phyloP scores from a whole-genome alignment of 352 stramenopile species.

The Pelagophyceae sp. region DNA sequence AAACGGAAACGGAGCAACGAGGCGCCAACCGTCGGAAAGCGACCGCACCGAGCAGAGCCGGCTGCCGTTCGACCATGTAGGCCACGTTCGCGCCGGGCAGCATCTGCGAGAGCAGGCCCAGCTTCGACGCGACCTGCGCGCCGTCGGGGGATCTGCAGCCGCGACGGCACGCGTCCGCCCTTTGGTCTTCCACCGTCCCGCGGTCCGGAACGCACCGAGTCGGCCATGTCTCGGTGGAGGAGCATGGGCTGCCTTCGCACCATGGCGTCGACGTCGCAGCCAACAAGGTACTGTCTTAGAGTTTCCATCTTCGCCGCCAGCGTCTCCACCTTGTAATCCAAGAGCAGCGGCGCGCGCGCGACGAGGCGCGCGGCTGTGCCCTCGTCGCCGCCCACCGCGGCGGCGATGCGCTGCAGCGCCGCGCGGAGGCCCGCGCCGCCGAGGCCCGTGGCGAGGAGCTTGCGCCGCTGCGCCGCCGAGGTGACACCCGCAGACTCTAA shows the following conservation, averaged over 20 bases:
- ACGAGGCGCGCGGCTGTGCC: not conserved
- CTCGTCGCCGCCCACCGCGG: no score
- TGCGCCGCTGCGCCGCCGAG: not conserved
- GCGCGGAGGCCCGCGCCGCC: not conserved
- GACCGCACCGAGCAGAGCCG: not conserved
- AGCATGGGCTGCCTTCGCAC: not conserved
- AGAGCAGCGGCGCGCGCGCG: not conserved
- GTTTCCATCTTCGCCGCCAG: not conserved
- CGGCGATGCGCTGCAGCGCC: not conserved
- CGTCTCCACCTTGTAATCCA: not conserved
- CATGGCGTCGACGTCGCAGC: not conserved
- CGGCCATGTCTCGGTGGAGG: not conserved
- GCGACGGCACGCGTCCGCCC: no score
- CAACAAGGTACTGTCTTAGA: not conserved
- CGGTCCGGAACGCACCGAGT: no score
- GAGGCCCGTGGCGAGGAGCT: not conserved
- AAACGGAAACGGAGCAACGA: not conserved
- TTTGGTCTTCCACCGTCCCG: no score
- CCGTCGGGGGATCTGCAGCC: no score
- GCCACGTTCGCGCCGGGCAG: not conserved
- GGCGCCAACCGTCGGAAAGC: no score
- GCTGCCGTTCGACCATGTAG: not conserved
- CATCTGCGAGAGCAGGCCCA: not conserved
- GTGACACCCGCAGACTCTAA: not conserved
- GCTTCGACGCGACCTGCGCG: not conserved